Conservation (phyloP, 345 rosid genomes). For the Populus euphratica region DNA sequence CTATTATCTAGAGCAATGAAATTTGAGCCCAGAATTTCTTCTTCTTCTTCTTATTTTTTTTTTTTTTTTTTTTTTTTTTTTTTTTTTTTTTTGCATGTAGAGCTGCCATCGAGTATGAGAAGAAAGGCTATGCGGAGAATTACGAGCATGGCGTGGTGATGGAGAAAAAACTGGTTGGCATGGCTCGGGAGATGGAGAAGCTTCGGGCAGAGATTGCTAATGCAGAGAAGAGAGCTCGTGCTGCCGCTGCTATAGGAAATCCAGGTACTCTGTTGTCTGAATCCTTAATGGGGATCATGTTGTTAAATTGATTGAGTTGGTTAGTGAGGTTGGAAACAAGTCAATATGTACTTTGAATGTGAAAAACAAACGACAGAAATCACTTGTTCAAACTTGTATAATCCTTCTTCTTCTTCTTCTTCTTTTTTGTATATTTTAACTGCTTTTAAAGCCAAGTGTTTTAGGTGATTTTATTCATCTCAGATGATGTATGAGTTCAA, state of each 20-base stretch:
- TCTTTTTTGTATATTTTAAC: background rate
- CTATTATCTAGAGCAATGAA: background rate
- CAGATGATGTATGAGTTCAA: background rate
- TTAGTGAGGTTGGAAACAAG: background rate
- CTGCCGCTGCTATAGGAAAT: slow-evolving; percentile 39
- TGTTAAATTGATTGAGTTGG: background rate
- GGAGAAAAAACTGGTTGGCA: slow-evolving; percentile 87
- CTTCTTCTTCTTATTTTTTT: background rate
- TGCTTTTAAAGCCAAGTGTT: background rate
- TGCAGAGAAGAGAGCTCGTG: slow-evolving; percentile 70
- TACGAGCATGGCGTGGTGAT: slow-evolving; percentile 87
- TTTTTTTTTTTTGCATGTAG: slow-evolving; percentile 30
- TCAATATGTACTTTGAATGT: background rate
- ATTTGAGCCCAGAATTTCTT: background rate
- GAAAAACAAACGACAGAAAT: background rate
- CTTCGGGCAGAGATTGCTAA: slow-evolving; percentile 90
- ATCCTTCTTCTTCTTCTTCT: background rate
- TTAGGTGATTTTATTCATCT: background rate
- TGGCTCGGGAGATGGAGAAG: slow-evolving; percentile 94
- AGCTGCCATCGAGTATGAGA: slow-evolving; percentile 88
- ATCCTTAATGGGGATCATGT: too few species aligned
- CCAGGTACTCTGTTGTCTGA: slow-evolving; percentile 16
- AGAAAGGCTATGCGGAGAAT: slow-evolving; percentile 94
- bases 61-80: background rate
- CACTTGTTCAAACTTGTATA: background rate